Evolutionary conservation across 208 protist species (phyloP), one percentile per base, ranked within the genome.

Genomic region (Acanthamoeba divionensis): DNA sequence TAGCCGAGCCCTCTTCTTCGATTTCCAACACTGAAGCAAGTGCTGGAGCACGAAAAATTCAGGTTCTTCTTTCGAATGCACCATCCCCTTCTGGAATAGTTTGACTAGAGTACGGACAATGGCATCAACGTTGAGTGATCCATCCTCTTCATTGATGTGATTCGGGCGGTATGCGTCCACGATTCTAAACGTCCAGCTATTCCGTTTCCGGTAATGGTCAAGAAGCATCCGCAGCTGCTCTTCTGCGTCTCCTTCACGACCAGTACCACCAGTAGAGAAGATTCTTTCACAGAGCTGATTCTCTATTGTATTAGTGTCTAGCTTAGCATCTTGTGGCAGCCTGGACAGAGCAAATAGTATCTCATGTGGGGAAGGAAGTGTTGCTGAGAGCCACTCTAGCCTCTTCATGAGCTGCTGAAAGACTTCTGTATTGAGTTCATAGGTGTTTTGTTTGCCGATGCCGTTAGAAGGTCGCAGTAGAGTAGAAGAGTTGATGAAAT

Each of bases 401-500:
- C 71, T n/a, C 44, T 52, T 31, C 18, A 50, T 57, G 15, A 80
- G 71, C 71, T 50, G 29, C 10, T 1, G 24, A 13, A 80, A 36
- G 44, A 12, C 33, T 8, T 26, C 6, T 1, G 1, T 44, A 33
- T 80, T 57, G 8, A 80, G 33, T 7, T 5, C 71, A 31, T 80
- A 80, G 29, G 36, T 47, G 29, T 44, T 21, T 2, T 21, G 8
- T 8, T 29, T 29, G 44, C 9, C 71, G 71, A 26, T 29, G 45
- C n/a, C 18, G 12, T 71, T 29, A 24, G 18, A 2, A n/a, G n/a
- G n/a, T n/a, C n/a, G n/a, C n/a, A 86, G 50, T 1, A 86, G 48
- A 2, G 77, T 86, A 36, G 77, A 65, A n/a, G 77, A 50, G 52
- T 86, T 86, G 77, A 86, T 66, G 55, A 86, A 86, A 57, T 86